A percentile compares a stretch with the other conserved stretches of the same genome.
Evolutionary conservation across 1,139 yeast genomes (phyloP).

Genomic region (Sugiyamaella grinbergsii): DNA sequence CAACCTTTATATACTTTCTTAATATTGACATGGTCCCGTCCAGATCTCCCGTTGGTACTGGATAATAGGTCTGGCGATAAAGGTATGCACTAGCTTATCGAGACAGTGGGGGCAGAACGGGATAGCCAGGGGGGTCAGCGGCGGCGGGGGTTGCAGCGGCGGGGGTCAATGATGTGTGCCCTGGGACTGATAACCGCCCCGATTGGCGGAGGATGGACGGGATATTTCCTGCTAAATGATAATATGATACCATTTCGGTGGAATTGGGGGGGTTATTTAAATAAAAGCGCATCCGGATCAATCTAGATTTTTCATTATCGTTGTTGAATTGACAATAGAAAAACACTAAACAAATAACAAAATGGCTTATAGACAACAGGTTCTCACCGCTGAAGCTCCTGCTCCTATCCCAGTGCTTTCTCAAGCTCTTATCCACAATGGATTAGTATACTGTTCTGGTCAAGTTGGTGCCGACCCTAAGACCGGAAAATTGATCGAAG

Average conservation of each 20-base stretch:
- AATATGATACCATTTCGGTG: too few species aligned
- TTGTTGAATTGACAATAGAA: neutral
- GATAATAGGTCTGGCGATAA: neutral
- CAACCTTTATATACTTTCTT: conserved; percentile 8
- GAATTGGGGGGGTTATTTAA: conserved; percentile 1
- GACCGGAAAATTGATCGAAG: conserved; percentile 41
- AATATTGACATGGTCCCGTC: neutral
- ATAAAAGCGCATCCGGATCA: neutral
- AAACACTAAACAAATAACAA: conserved; percentile 6
- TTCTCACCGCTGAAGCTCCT: conserved; percentile 35
- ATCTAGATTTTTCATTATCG: neutral
- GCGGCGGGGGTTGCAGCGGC: conserved; percentile 2
- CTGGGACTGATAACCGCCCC: too few species aligned
- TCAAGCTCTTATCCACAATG: conserved; percentile 55
- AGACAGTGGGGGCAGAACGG: conserved; percentile 2
- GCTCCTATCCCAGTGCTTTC: conserved; percentile 41
- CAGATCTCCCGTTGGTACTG: neutral
- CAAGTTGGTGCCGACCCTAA: conserved; percentile 46
- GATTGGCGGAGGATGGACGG: too few species aligned
- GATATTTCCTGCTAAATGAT: too few species aligned
- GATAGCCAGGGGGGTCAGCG: conserved; percentile 2
- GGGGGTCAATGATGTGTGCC: too few species aligned
- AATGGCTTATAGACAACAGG: conserved; percentile 27
- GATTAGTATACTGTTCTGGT: conserved; percentile 56
- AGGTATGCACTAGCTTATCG: neutral